phyloP scores from a whole-genome alignment of 2,329 filamentous ascomycete genomes.

The Mariannaea sp. region DNA sequence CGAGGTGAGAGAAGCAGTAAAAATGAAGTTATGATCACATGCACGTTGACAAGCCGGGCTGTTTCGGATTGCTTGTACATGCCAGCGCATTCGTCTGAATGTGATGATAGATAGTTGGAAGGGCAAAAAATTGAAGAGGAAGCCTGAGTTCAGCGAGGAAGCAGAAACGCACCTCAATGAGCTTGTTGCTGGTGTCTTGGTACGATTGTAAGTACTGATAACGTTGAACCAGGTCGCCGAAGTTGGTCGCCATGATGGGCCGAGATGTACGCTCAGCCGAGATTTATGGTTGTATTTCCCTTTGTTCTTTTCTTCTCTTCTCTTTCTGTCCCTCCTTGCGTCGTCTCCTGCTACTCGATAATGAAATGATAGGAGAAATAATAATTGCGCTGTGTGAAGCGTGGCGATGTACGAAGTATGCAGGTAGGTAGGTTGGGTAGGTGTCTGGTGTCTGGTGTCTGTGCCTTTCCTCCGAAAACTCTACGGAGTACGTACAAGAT shows the following conservation, averaged over 20 bases:
- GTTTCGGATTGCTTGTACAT: neutral
- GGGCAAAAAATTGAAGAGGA: constrained; percentile 2
- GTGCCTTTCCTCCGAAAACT: constrained; percentile 10
- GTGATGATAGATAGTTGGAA: neutral
- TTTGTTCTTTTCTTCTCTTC: neutral
- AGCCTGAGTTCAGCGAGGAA: neutral
- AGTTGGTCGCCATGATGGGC: constrained; percentile 36
- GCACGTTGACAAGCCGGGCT: neutral
- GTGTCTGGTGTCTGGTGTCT: constrained; percentile 1
- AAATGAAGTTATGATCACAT: neutral
- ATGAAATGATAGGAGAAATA: too few relatives aligned
- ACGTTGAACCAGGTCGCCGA: constrained; percentile 54
- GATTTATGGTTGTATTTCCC: too few relatives aligned
- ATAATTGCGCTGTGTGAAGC: too few relatives aligned
- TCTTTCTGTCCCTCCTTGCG: too few relatives aligned
- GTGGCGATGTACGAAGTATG: neutral
- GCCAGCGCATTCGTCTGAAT: neutral
- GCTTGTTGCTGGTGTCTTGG: constrained; percentile 47
- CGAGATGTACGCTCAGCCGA: neutral
- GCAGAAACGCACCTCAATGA: constrained; percentile 52
- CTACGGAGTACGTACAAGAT: too few relatives aligned
- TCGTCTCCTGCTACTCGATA: neutral
- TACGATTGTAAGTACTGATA: constrained; percentile 51
- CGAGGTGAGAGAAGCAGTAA: neutral
- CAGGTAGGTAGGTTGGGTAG: neutral